Evolutionary conservation across 1,139 yeast genomes (phyloP).

Genomic region (Tardiomyces depauwii): DNA sequence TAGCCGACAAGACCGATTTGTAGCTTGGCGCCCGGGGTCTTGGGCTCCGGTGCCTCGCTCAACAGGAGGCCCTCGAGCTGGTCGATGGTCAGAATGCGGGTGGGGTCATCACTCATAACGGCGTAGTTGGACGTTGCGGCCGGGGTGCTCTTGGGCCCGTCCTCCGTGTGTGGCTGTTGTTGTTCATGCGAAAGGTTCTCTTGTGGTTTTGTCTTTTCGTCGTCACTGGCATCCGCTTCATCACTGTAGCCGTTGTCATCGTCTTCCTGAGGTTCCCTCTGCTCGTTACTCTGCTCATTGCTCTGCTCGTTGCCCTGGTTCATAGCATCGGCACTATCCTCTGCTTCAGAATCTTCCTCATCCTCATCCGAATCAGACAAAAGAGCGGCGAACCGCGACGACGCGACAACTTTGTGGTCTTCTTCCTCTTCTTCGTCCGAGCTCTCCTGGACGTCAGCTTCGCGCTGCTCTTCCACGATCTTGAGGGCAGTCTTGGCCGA

Average conservation of each 20-base stretch:
- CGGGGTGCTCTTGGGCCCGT: not conserved
- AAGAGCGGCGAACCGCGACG: not conserved
- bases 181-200: too few relatives aligned
- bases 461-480: conserved; percentile 8
- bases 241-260: conserved; percentile 12
- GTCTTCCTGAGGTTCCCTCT: conserved; percentile 11
- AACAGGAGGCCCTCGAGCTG: conserved; percentile 76
- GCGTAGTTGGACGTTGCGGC: not conserved
- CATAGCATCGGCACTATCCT: conserved; percentile 12
- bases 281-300: conserved; percentile 13
- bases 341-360: conserved; percentile 7
- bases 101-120: conserved; percentile 30
- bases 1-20: conserved; percentile 75
- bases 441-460: conserved; percentile 12
- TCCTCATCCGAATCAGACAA: conserved; percentile 2
- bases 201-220: conserved; percentile 7
- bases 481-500: conserved; percentile 67
- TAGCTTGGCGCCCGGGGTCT: conserved; percentile 41
- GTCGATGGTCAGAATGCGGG: conserved; percentile 66
- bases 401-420: conserved; percentile 6
- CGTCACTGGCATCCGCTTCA: conserved; percentile 11
- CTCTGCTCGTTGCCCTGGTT: conserved; percentile 8
- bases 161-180: not conserved
- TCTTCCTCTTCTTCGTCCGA: conserved; percentile 14
- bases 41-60: conserved; percentile 64